Evolutionary conservation across 2,329 filamentous ascomycete species (phyloP), one percentile per base, ranked within the genome.

Genomic region (Diaporthe vexans): DNA sequence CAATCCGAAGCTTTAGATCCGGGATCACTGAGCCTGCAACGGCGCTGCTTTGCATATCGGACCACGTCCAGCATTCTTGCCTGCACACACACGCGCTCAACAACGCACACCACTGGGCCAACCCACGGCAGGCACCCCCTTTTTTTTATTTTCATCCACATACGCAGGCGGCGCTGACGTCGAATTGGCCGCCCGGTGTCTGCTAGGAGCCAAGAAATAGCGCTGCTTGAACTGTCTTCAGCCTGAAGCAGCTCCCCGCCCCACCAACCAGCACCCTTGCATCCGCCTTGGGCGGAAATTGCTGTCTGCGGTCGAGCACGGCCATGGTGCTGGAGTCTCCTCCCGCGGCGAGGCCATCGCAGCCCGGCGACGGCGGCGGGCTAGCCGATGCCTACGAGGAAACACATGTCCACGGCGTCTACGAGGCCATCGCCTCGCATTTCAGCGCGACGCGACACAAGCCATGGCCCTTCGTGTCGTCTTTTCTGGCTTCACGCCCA

Each of bases 401-500:
- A 76, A 86, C 92, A 77, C 94, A 98, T 84, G 97, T 99, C 73
- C 97, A 99, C 84, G 87, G 91, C 74, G 94, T 99, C 77, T 99
- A 99, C 86, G 94, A 95, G 83, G 89, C 93, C 79, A 97, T 97
- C 81, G 94, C 94, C 46, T 89, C 91, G 48, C 94, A 97, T 85
- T 97, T 97, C 85, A 95, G 94, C 17, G 91, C 93, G 21, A 96
- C 94, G 29, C 90, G 91, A 76, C 90, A 93, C 86, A 91, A 91
- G 91, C 95, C 97, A 76, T 99, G 97, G 97, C 97, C 97, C 29
- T 93, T 97, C 78, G 94, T 98, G 73, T 91, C 95, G 76, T 86
- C 87, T 48, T 98, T 98, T 82, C 89, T 98, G 48, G 85, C 87
- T 67, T 85, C 86, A 43, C 89, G 94, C 63, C 81, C 88, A 0